These are phyloP conservation scores for Grosmannia serpens DNA, from an alignment of 2,329 filamentous ascomycete species.

Conservation along the genomic window DNA sequence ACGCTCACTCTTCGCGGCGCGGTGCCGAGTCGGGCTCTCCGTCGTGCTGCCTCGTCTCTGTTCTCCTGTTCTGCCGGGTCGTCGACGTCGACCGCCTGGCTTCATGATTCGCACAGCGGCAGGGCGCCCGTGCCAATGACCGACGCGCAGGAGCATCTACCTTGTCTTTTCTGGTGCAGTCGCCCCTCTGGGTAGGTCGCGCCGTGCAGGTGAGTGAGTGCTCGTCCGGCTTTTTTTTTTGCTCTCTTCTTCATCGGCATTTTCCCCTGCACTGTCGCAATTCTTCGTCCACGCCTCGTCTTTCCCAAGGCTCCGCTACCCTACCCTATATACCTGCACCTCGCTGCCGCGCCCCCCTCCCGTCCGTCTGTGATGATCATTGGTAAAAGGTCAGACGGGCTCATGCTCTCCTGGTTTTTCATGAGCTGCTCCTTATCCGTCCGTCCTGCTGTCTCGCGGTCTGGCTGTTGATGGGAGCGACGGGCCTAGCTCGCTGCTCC, in stretches of 20 bases:
- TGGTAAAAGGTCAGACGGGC: slow-evolving; percentile 37
- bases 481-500: neutral
- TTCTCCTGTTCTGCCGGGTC: neutral
- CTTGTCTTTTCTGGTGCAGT: neutral
- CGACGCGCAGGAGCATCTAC: neutral
- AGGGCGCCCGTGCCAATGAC: neutral
- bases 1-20: neutral
- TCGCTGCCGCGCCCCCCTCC: too few relatives aligned
- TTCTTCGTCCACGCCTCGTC: neutral
- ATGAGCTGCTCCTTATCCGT: neutral
- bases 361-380: slow-evolving; percentile 30
- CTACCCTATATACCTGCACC: neutral
- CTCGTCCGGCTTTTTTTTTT: neutral
- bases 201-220: neutral
- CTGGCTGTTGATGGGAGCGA: neutral
- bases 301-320: neutral
- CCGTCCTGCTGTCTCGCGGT: neutral
- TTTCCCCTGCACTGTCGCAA: neutral
- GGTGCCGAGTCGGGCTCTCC: neutral
- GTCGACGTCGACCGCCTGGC: neutral
- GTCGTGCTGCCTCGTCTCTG: neutral
- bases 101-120: neutral
- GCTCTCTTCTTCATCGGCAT: neutral
- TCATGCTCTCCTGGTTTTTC: slow-evolving; percentile 24
- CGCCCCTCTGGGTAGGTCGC: neutral